Evolutionary conservation across 306 rosid genomes (phyloP), one percentile per base, ranked within the genome.

Genomic region (Cucurbita moschata): DNA sequence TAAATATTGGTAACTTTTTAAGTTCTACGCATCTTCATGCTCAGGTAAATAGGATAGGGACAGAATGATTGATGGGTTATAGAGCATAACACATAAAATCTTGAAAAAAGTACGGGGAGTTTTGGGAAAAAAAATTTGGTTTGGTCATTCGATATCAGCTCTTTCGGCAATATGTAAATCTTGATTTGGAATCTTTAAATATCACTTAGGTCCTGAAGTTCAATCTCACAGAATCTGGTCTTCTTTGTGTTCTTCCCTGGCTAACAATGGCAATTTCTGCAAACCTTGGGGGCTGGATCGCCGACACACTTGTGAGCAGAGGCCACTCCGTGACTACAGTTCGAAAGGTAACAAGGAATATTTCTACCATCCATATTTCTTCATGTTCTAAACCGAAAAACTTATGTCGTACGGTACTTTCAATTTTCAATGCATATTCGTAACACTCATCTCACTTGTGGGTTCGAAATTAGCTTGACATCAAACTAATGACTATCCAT

Each of bases 211-310:
- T 95, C 73, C 82, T 95, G 91, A 95, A 95, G 97, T 95, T 95
- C 89, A 91, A 88, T 75, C 99, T 95, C 78, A 91, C 96, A 37
- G 97, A 95, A 83, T 95, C 99, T 19, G 97, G 96, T 73, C 86
- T 91, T 56, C 75, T 91, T 85, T 87, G 97, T 50, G 97, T 91
- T 78, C 75, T 91, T 68, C 98, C 98, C 1, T 94, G 98, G 98
- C 77, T 94, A 37, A 86, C 89, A 71, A 94, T 94, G 98, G 98
- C 98, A 46, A 80, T 94, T 78, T 91, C 98, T 72, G 98, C 98
- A 74, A 94, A 94, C 74, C 62, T 87, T 77, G 98, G 98, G 38
- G 98, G 98, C 53, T 94, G 98, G 98, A 94, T 94, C 72, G 98
- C 98, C 42, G 97, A 94, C 87, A 88, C 98, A 63, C 96, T 94